phyloP scores from a whole-genome alignment of 1,284 basidiomycete species.

The Moesziomyces parantarcticus region DNA sequence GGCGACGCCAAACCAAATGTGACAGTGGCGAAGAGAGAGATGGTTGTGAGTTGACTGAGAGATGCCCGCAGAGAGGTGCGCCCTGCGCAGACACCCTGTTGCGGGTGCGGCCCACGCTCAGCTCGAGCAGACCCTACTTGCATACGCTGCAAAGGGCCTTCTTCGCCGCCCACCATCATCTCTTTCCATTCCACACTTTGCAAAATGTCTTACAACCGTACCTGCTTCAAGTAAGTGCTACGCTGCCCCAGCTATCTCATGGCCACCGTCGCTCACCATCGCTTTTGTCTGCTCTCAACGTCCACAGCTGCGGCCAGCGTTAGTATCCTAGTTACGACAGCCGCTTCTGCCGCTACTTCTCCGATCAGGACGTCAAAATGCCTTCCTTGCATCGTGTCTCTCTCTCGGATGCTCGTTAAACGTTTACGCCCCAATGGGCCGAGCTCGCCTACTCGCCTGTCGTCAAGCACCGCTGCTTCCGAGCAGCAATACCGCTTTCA shows the following conservation, averaged over 20 bases:
- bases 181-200: slow-evolving; percentile 1
- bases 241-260: background rate
- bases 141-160: background rate
- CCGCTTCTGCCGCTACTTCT: slow-evolving; percentile 6
- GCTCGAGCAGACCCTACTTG: slow-evolving; percentile 22
- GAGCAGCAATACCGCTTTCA: background rate
- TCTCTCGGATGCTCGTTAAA: background rate
- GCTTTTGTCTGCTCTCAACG: background rate
- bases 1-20: too few relatives aligned
- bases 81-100: background rate
- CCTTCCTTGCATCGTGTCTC: background rate
- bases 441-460: background rate
- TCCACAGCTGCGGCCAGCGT: slow-evolving; percentile 57
- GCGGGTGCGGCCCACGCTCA: background rate
- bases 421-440: background rate
- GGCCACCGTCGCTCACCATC: slow-evolving; percentile 2
- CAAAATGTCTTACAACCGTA: slow-evolving; percentile 52
- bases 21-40: too few relatives aligned
- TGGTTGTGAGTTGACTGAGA: too few relatives aligned
- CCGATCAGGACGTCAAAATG: background rate
- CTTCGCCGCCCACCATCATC: slow-evolving; percentile 10
- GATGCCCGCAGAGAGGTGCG: too few relatives aligned
- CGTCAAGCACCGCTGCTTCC: background rate
- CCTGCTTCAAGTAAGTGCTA: slow-evolving; percentile 54
- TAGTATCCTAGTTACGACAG: slow-evolving; percentile 31